Base-by-base conservation (phyloP, 441 rosid species). In the Corymbia citriodora region DNA sequence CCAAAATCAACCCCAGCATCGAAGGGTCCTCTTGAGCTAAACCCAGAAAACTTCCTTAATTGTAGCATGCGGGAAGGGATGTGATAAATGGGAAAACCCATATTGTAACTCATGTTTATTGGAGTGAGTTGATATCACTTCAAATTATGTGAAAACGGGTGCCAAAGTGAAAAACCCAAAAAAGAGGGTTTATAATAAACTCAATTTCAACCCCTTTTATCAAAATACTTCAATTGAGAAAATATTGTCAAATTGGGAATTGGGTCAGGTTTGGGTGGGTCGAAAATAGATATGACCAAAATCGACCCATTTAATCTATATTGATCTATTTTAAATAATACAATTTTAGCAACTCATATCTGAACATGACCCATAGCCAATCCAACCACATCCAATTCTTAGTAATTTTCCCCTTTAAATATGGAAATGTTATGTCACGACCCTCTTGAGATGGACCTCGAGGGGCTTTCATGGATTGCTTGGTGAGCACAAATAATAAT, bases 211-310 rank as follows among this genome's bases (percentile, higher is more conserved):
- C 19, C 36, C 6, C 11, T n/a, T 65, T n/a, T 14, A 15, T 65
- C 11, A n/a, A 65, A 3, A n/a, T 15, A 65, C 10, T 15, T 15
- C n/a, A 15, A 0, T 65, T 68, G 79, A 68, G 79, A 68, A 68
- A 68, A 18, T 21, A 31, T 16, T 3, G 0, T 16, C 40, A 31
- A 68, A 68, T 31, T 68, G 21, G 79, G 74, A 15, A 68, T 36
- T 21, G 16, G 2, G 3, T 68, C 1, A 2, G 2, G 29, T 40
- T 36, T 74, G 48, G 2, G 14, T 21, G 9, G 16, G 0, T 21
- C 0, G 8, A 21, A 40, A 74, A 3, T 40, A 7, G 27, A 40
- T 74, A 25, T 7, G 2, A 40, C 9, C 25, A 12, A 10, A 72
- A 1, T 72, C 5, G 49, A 18, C 36, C 1, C 50, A 10, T 21